Evolutionary conservation across 176 grass and related monocot genomes (phyloP).

Genomic region (Alopecurus myosuroides): DNA sequence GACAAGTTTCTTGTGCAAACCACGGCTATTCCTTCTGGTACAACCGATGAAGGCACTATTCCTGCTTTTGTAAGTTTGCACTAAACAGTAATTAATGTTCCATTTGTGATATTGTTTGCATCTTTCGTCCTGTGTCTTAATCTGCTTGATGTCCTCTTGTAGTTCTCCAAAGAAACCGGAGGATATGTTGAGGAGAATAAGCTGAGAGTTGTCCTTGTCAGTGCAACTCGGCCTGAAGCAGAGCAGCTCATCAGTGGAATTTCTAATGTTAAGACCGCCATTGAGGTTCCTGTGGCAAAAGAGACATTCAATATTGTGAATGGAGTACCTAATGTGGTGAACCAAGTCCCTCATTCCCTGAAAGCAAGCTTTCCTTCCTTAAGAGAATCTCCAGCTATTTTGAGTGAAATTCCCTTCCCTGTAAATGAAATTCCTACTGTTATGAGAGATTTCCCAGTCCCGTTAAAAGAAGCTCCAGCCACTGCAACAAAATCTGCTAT

Average conservation of each 20-base stretch:
- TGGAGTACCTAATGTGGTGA: constrained; percentile 29
- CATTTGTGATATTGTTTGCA: background rate
- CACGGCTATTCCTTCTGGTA: constrained; percentile 67
- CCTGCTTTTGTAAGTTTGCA: constrained; percentile 70
- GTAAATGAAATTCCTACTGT: constrained; percentile 22
- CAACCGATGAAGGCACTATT: constrained; percentile 70
- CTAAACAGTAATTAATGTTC: background rate
- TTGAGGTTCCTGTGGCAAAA: constrained; percentile 23
- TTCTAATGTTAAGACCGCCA: background rate
- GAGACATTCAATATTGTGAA: constrained; percentile 25
- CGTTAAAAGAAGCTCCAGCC: constrained; percentile 35
- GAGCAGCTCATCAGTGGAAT: constrained; percentile 16
- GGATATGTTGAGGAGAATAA: constrained; percentile 84
- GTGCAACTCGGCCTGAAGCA: constrained; percentile 30
- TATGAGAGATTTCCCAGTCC: constrained; percentile 23
- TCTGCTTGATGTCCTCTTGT: constrained; percentile 16
- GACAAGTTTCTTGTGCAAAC: constrained; percentile 89
- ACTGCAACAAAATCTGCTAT: constrained; percentile 28
- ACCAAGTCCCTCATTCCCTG: constrained; percentile 17
- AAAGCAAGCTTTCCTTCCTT: constrained; percentile 26
- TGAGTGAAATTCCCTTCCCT: constrained; percentile 20
- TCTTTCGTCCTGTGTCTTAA: constrained; percentile 3
- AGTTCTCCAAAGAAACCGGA: constrained; percentile 81
- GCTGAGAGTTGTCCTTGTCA: constrained; percentile 67
- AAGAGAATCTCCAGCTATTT: constrained; percentile 38